Conservation (phyloP, 1,139 yeast genomes). For the Wickerhamomyces sp. region DNA sequence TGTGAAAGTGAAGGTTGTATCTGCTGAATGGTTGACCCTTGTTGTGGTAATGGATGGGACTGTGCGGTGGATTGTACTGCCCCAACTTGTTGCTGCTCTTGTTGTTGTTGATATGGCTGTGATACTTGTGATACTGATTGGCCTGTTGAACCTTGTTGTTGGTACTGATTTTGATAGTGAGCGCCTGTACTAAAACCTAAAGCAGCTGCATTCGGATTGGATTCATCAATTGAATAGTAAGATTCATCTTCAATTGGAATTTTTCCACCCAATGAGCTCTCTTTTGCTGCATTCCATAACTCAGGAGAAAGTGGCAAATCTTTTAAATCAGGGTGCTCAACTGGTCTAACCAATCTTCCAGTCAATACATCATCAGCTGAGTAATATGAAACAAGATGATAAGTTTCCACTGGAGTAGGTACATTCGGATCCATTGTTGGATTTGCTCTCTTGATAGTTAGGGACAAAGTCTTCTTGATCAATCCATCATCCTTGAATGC, state of each 20-base stretch:
- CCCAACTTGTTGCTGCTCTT: too few species aligned
- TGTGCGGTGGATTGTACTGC: too few species aligned
- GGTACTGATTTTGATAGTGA: conserved; percentile 17
- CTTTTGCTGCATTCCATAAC: conserved; percentile 56
- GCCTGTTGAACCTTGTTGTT: conserved; percentile 5
- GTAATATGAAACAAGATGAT: conserved; percentile 78
- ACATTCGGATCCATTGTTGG: conserved; percentile 1
- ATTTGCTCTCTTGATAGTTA: conserved; percentile 35
- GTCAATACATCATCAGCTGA: conserved; percentile 64
- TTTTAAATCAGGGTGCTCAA: conserved; percentile 45
- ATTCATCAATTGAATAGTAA: conserved; percentile 42
- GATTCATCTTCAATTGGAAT: conserved; percentile 49
- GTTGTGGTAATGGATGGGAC: too few species aligned
- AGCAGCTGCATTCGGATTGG: conserved; percentile 34
- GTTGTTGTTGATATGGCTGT: too few species aligned
- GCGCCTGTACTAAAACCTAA: conserved; percentile 21
- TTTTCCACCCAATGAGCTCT: conserved; percentile 54
- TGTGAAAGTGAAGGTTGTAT: too few species aligned
- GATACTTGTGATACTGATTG: not conserved
- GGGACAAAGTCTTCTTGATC: conserved; percentile 75
- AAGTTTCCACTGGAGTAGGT: conserved; percentile 36
- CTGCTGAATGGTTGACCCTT: too few species aligned
- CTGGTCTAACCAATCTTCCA: conserved; percentile 55
- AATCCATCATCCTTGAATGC: conserved; percentile 74
- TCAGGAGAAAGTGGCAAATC: conserved; percentile 51